Base-by-base conservation (phyloP, 768 basidiomycete genomes). In the Calvatia gigantea region DNA sequence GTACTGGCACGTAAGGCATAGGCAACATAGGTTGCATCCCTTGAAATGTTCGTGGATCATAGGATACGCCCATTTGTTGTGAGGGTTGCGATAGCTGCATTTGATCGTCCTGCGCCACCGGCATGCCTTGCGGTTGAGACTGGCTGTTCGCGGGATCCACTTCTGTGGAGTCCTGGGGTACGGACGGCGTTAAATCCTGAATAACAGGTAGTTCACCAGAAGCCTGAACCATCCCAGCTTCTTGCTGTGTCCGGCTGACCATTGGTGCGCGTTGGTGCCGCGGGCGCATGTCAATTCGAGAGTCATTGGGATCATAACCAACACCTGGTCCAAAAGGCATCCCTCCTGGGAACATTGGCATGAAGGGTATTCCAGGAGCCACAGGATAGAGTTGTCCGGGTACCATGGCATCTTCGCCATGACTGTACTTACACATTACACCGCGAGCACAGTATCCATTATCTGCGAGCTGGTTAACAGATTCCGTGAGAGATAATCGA, bases 381-480 rank as follows among this genome's bases (percentile, higher is more conserved):
- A 84, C 76, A 27, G 82, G 76, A 62, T 85, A 88, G 28, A 91
- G 67, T 59, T 84, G 85, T 0, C 79, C 81, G 0, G 89, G 91
- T 7, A 90, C 75, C 47, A 91, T 84, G 28, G 91, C 89, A 65
- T 95, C 91, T 1, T 92, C 91, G 33, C 91, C 93, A 63, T 98
- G 95, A 58, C 90, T 93, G 70, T 84, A 98, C 66, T 92, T 94
- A 78, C 95, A 98, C 58, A 81, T 80, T 17, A 82, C 86, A 44
- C 95, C 95, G 29, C 94, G 84, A 37, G 90, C 83, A 63, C 95
- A 98, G 71, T 86, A 97, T 1, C 95, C 95, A 56, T 86, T 86
- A 66, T 95, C 95, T 98, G 61, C 6, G 47, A 7, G 58, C 42
- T 54, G 17, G 54, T 51, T 53, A 56, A 52, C 39, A 12, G 38